Conservation (phyloP, 495 filamentous ascomycete genomes). For the Neurospora sublineolata region DNA sequence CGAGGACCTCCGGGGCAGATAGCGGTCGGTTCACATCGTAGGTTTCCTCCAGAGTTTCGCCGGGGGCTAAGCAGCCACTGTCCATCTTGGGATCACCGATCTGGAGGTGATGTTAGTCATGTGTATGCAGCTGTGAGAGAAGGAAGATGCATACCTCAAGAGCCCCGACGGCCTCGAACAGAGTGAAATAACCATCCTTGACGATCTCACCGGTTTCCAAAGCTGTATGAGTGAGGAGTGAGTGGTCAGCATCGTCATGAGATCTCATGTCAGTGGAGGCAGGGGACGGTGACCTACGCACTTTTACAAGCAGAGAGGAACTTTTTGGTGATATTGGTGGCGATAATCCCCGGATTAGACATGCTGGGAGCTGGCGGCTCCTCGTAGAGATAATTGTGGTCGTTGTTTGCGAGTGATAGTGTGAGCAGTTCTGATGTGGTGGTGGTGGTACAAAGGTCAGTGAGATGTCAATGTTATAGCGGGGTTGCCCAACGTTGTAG, state of each 20-base stretch:
- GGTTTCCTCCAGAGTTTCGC: constrained; percentile 69
- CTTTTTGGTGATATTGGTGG: constrained; percentile 65
- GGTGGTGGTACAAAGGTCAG: neutral
- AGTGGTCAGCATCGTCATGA: neutral
- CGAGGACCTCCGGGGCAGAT: constrained; percentile 64
- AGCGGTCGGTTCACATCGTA: constrained; percentile 68
- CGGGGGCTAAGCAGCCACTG: constrained; percentile 66
- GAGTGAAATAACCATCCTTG: constrained; percentile 86
- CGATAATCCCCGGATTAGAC: constrained; percentile 38
- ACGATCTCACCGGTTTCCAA: constrained; percentile 71
- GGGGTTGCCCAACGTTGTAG: neutral
- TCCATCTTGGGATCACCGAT: constrained; percentile 99
- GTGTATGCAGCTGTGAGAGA: neutral
- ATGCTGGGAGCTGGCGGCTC: constrained; percentile 24
- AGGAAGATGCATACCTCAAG: constrained; percentile 58
- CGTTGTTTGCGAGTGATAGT: constrained; percentile 7
- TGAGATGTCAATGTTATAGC: neutral
- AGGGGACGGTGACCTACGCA: constrained; percentile 29
- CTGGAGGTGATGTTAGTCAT: constrained; percentile 31
- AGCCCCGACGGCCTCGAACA: constrained; percentile 89
- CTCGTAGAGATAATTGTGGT: neutral
- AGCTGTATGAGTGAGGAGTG: constrained; percentile 34
- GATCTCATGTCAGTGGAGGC: neutral
- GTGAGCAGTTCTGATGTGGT: constrained; percentile 5
- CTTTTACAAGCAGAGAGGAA: constrained; percentile 61